Evolutionary conservation across 352 stramenopile species (phyloP).

Genomic region (Globisporangium apiculatum): DNA sequence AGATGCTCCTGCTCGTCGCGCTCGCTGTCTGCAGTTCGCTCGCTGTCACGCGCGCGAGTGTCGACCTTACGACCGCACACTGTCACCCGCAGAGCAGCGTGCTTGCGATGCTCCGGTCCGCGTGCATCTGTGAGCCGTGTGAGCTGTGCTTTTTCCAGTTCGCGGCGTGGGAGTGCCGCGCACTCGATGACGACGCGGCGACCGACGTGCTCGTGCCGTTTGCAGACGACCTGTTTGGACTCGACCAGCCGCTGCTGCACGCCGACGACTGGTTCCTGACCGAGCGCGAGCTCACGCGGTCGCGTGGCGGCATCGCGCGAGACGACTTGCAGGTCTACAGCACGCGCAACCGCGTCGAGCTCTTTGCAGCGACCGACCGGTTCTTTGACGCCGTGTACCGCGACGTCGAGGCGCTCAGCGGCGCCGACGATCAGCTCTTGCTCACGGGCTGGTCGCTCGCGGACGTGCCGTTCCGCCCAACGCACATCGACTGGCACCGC

Average conservation of each 20-base stretch:
- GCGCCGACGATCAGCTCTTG: slow-evolving; percentile 7
- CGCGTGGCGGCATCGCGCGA: slow-evolving; percentile 2
- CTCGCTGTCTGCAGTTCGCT: not conserved
- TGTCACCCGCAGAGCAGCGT: slow-evolving; percentile 10
- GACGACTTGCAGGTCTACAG: not conserved
- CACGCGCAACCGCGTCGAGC: slow-evolving; percentile 1
- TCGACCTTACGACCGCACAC: slow-evolving; percentile 7
- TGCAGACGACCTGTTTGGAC: slow-evolving; percentile 3
- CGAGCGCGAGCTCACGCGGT: slow-evolving; percentile 1
- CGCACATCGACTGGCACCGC: not conserved
- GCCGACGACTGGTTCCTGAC: slow-evolving; percentile 9
- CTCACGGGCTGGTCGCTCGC: slow-evolving; percentile 16
- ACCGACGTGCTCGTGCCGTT: slow-evolving; percentile 7
- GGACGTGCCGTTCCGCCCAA: slow-evolving; percentile 10
- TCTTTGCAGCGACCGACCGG: slow-evolving; percentile 7
- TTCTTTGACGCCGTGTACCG: slow-evolving; percentile 8
- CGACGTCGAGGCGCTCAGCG: slow-evolving; percentile 9
- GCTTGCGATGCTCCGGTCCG: slow-evolving; percentile 14
- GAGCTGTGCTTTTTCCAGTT: slow-evolving; percentile 21
- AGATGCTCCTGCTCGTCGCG: not conserved
- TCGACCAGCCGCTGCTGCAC: slow-evolving; percentile 20
- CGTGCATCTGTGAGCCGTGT: slow-evolving; percentile 30
- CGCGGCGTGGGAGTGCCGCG: slow-evolving; percentile 10
- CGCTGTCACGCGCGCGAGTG: not conserved
- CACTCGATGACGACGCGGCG: not conserved